Evolutionary conservation across 2,329 filamentous ascomycete genomes (phyloP), one percentile per base, ranked within the genome.

Genomic region (Neonectria punicea): DNA sequence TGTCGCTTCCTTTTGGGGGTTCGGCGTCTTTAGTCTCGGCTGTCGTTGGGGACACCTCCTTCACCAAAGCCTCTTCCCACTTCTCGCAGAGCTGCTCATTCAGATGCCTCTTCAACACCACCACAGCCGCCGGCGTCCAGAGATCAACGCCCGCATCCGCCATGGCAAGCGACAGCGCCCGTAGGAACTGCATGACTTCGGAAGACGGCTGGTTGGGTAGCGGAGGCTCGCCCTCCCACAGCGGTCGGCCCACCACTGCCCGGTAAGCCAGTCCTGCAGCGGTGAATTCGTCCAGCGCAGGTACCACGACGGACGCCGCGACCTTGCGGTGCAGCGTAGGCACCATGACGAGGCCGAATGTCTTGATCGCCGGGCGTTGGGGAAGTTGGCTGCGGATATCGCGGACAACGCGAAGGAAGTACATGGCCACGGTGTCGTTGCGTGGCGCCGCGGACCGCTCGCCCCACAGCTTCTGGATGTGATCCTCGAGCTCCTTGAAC

Each of bases 201-300:
- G 93, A 90, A 0, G 93, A 95, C 1, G 93, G 93, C 73, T 96
- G 93, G 6, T 89, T 85, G 0, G 95, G 95, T 46, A 97, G 77
- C 28, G 88, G 83, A 0, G 92, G 92, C 41, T 87, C 83, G 1
- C 92, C 92, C 75, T 97, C 93, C 94, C 94, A 98, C 0, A 98
- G 82, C 0, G 87, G 84, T 56, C 89, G 85, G 7, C 90, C 89
- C 2, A 85, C 84, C 1, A 92, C 84, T 30, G 74, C 80, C 59
- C 80, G 85, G 51, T 80, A 77, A 1, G 81, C 77, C 44, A 86
- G 76, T 0, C 81, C 76, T 3, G 75, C 74, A n/a, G 76, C 75
- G 1, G 77, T 70, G 56, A 90, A 83, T 56, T 83, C 75, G 57
- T 85, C 78, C 36, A 92, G 73, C 0, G 88, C 81, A 0, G 82